Evolutionary conservation across 129 eudicot species (phyloP), one percentile per base, ranked within the genome.

Genomic region (Flaveria robusta): DNA sequence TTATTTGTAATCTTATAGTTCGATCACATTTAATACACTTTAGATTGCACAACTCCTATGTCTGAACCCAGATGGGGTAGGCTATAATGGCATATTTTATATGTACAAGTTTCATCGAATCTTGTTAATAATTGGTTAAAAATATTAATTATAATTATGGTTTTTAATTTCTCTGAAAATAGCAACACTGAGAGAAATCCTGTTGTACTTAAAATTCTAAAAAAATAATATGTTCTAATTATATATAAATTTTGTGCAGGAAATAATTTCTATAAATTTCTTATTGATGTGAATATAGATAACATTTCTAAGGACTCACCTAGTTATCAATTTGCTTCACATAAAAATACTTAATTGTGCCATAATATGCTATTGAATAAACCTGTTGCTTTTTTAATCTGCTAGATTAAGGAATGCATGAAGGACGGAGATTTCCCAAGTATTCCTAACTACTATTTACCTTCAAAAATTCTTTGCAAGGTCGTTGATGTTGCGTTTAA

Each of bases 381-480:
- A 65, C 27, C 45, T 66, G 26, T 37, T 66, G 47, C 70, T 66
- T 66, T 66, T 66, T 16, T 37, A 39, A 66, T 66, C 49, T 66
- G 49, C 71, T 75, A 81, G 85, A 49, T 81, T 70, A 67, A 24
- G 46, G 81, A 49, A 41, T 81, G 31, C 77, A 60, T 41, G 56
- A 71, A 42, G 10, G 81, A 71, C 3, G 78, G 43, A 24, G 59
- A 18, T 51, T n/a, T 29, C 15, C 7, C 50, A 10, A 54, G 39
- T 26, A 65, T 81, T 65, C 85, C 77, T 3, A 14, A 29, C 15
- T 76, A 81, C 42, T 27, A 59, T 20, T 37, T 81, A 76, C 74
- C 85, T 59, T 63, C 74, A 39, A 81, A 42, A 39, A 76, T 76
- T 70, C 81, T 70, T n/a, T 81, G 81, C 85, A 81, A 76, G 78